A percentile compares a stretch with the other conserved stretches of the same genome.
Evolutionary conservation across 2,329 filamentous ascomycete genomes (phyloP).

Genomic region (Amylocarpus encephaloides): DNA sequence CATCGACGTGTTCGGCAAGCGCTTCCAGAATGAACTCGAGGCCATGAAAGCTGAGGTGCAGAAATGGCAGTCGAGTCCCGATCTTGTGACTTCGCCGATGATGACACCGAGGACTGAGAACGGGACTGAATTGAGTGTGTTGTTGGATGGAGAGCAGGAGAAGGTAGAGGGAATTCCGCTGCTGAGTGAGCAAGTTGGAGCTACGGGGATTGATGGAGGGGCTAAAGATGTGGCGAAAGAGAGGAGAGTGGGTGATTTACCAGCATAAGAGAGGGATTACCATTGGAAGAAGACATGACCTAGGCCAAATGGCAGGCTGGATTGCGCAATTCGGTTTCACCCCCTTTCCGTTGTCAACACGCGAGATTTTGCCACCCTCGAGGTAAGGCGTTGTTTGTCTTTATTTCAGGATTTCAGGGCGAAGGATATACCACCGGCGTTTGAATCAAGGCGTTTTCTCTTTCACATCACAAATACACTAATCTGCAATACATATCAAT

Average conservation of each 20-base stretch:
- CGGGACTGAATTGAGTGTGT: conserved; percentile 15
- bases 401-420: not conserved
- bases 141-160: conserved; percentile 11
- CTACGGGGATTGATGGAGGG: conserved; percentile 40
- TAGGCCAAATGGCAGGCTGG: not conserved
- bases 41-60: conserved; percentile 80
- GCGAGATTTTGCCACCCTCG: not conserved
- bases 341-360: no score
- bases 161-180: conserved; percentile 51
- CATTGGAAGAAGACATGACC: not conserved
- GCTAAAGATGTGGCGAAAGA: conserved; percentile 43
- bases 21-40: conserved; percentile 95
- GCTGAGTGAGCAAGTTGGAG: conserved; percentile 41
- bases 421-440: conserved; percentile 4
- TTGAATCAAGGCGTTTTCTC: not conserved
- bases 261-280: conserved; percentile 13
- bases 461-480: not conserved
- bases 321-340: not conserved
- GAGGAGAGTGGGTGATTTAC: conserved; percentile 36
- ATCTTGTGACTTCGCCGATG: conserved; percentile 37
- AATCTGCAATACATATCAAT: not conserved
- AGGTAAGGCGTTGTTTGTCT: not conserved
- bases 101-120: conserved; percentile 33
- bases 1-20: conserved; percentile 94
- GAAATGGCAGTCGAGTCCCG: conserved; percentile 69